Evolutionary conservation across 139 green algal genomes (phyloP).

Genomic region (Protoeuglena noctilucae): DNA sequence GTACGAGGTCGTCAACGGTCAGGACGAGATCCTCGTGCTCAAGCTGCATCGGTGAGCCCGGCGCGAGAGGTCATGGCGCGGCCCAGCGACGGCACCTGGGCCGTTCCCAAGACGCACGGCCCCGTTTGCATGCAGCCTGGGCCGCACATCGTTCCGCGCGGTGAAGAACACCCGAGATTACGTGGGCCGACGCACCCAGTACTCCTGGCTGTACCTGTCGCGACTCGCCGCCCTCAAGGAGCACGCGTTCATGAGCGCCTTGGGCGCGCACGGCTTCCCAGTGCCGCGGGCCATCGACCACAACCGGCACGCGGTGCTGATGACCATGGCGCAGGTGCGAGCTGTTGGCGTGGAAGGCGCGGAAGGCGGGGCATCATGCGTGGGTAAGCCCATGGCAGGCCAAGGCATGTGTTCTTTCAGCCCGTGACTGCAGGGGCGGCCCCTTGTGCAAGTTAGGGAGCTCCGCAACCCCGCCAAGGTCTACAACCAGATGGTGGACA

Average conservation of each 20-base stretch:
- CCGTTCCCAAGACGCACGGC: too few relatives aligned
- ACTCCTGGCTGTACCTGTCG: conserved; percentile 89
- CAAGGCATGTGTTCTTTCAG: too few relatives aligned
- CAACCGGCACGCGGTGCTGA: conserved; percentile 40
- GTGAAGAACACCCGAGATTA: conserved; percentile 97
- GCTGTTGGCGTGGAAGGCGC: too few relatives aligned
- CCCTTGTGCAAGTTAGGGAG: conserved; percentile 43
- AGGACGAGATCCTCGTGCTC: conserved; percentile 69
- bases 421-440: conserved; percentile 53
- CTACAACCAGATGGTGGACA: conserved; percentile 72
- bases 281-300: conserved; percentile 79
- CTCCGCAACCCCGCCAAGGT: conserved; percentile 40
- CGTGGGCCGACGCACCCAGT: conserved; percentile 32
- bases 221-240: conserved; percentile 87
- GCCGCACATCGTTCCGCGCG: conserved; percentile 87
- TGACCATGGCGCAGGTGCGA: too few relatives aligned
- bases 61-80: too few relatives aligned
- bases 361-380: too few relatives aligned
- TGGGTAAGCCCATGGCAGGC: too few relatives aligned
- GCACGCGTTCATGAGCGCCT: conserved; percentile 92
- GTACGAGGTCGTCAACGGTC: conserved; percentile 48
- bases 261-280: conserved; percentile 72
- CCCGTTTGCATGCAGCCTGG: too few relatives aligned
- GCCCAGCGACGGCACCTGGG: too few relatives aligned
- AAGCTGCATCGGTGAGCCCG: conserved; percentile 98